Conservation (phyloP, 2,329 filamentous ascomycete genomes). For the Thermothelomyces thermophilus region DNA sequence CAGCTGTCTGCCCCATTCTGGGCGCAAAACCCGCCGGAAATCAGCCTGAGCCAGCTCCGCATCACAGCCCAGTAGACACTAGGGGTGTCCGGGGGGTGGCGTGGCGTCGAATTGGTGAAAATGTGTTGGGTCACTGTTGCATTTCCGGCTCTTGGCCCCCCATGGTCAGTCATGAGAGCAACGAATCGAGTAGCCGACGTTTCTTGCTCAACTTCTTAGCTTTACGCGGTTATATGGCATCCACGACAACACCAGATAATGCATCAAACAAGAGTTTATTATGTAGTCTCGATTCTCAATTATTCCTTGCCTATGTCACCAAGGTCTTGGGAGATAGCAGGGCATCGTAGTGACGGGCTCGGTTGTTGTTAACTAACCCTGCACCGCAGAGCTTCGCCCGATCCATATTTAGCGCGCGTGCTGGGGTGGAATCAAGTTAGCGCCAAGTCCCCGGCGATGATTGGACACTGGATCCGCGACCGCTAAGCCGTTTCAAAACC, state of each 20-base stretch:
- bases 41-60: not conserved
- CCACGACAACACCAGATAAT: no score
- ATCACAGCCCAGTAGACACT: not conserved
- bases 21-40: not conserved
- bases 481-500: not conserved
- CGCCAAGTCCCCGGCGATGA: constrained; percentile 1
- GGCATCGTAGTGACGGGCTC: no score
- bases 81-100: not conserved
- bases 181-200: no score
- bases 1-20: constrained; percentile 1
- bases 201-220: no score
- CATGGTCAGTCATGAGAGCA: no score
- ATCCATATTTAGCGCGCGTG: constrained; percentile 13
- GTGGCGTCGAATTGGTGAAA: not conserved
- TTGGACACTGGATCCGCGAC: constrained; percentile 6
- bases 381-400: constrained; percentile 2
- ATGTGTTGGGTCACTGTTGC: not conserved
- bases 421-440: not conserved
- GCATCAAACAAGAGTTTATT: no score
- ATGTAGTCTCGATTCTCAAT: no score
- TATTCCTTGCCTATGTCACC: no score
- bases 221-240: no score
- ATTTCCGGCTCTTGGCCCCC: not conserved
- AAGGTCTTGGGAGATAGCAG: no score
- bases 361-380: no score